phyloP scores from a whole-genome alignment of 1,284 basidiomycete species.

The Ceratobasidium sp. region DNA sequence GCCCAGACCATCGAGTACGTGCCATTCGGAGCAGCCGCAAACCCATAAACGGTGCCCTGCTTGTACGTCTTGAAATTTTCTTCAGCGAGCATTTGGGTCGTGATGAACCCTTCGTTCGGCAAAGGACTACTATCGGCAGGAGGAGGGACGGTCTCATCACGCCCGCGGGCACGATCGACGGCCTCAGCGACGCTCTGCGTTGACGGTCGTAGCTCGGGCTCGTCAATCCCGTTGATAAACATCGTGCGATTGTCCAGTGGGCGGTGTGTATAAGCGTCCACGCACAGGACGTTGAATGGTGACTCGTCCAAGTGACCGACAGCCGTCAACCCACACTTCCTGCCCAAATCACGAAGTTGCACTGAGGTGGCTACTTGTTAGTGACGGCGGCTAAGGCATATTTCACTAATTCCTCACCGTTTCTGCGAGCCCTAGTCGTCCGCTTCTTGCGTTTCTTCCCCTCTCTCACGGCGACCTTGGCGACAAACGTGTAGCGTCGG shows the following conservation, averaged over 20 bases:
- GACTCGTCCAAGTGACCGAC: background rate
- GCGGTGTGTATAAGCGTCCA: slow-evolving; percentile 1
- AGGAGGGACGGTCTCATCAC: background rate
- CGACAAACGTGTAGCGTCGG: too few relatives aligned
- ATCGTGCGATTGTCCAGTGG: background rate
- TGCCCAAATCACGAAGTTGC: background rate
- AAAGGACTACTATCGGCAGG: background rate
- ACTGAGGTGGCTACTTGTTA: background rate
- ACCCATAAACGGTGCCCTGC: slow-evolving; percentile 6
- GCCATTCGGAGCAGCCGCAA: background rate
- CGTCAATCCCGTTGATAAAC: background rate
- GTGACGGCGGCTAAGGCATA: background rate
- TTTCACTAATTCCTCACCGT: background rate
- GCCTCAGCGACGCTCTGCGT: background rate
- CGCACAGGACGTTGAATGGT: background rate
- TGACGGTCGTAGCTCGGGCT: background rate
- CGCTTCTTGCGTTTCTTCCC: background rate
- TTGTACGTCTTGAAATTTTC: background rate
- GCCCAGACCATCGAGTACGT: slow-evolving; percentile 23
- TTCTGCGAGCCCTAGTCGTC: background rate
- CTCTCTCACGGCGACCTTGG: too few relatives aligned
- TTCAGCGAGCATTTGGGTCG: background rate
- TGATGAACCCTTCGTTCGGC: background rate
- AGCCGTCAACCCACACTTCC: background rate
- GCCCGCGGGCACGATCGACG: background rate